Conservation (phyloP, 1,284 basidiomycete species). For the Sanghuangporus weigelae region DNA sequence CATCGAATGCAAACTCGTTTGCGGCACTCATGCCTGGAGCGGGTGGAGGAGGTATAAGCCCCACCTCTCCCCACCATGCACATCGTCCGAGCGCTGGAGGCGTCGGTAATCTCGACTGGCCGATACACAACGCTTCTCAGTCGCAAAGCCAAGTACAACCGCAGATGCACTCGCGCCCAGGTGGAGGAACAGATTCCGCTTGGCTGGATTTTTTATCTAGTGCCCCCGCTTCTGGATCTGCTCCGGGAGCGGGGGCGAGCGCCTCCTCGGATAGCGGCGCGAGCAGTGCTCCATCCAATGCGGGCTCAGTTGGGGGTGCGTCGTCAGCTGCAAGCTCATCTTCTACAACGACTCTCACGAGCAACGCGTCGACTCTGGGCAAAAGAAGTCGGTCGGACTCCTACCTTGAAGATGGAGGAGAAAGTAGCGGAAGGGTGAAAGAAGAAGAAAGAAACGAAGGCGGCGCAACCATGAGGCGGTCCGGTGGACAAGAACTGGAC, state of each 20-base stretch:
- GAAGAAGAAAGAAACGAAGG: constrained; percentile 5
- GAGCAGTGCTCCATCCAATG: background rate
- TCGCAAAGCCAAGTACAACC: background rate
- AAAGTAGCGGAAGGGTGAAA: background rate
- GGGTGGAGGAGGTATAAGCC: background rate
- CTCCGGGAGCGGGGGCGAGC: constrained; percentile 28
- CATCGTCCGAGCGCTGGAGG: background rate
- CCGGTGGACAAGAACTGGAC: background rate
- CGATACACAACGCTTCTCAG: background rate
- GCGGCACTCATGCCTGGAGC: constrained; percentile 6
- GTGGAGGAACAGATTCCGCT: constrained; percentile 1
- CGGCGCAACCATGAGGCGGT: background rate
- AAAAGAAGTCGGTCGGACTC: constrained; percentile 10
- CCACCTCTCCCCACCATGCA: background rate
- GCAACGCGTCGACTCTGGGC: background rate
- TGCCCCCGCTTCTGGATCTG: constrained; percentile 11
- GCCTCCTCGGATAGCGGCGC: constrained; percentile 43
- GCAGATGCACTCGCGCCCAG: background rate
- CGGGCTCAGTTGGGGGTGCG: background rate
- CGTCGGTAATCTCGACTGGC: constrained; percentile 4
- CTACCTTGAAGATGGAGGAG: background rate
- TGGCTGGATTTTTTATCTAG: constrained; percentile 20
- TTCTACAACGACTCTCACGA: background rate
- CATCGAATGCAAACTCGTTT: constrained; percentile 2
- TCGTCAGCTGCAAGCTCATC: background rate